Evolutionary conservation across 164 flowering plant genomes (phyloP).

Genomic region (Malania oleifera): DNA sequence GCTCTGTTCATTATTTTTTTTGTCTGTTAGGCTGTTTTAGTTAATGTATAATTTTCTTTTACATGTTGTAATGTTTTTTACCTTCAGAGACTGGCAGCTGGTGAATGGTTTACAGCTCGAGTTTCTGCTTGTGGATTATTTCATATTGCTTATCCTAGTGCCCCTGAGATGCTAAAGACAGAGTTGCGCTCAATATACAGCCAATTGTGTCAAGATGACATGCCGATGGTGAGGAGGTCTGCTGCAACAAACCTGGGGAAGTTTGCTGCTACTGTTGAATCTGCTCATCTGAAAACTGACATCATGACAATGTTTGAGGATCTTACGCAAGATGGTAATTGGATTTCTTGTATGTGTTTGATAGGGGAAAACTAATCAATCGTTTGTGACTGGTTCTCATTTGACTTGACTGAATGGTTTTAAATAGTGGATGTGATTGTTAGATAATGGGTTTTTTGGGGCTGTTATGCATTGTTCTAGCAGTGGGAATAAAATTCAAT

Average conservation of each 20-base stretch:
- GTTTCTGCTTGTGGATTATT: constrained; percentile 96
- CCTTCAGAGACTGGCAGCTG: constrained; percentile 84
- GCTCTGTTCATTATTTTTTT: no score
- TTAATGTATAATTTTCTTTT: background rate
- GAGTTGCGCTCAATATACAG: constrained; percentile 72
- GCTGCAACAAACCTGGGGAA: constrained; percentile 96
- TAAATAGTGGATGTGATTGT: background rate
- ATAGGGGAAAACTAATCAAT: background rate
- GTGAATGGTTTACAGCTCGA: constrained; percentile 99
- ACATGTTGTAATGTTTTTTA: constrained; percentile 7
- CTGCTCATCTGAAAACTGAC: constrained; percentile 73
- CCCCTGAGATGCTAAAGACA: constrained; percentile 67
- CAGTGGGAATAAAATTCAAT: no score
- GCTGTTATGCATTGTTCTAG: no score
- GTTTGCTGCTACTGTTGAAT: constrained; percentile 93
- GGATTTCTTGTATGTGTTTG: background rate
- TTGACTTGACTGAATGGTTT: constrained; percentile 1
- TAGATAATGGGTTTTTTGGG: background rate
- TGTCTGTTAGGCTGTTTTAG: background rate
- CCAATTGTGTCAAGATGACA: constrained; percentile 97
- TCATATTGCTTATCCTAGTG: constrained; percentile 94
- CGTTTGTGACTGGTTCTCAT: no score
- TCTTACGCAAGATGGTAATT: constrained; percentile 90
- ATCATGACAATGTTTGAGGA: constrained; percentile 91
- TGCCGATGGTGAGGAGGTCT: constrained; percentile 98